A percentile compares a stretch with the other conserved stretches of the same genome.
These are phyloP conservation scores for Salix suchowensis DNA, from an alignment of 345 rosid species.

Conservation along the genomic window DNA sequence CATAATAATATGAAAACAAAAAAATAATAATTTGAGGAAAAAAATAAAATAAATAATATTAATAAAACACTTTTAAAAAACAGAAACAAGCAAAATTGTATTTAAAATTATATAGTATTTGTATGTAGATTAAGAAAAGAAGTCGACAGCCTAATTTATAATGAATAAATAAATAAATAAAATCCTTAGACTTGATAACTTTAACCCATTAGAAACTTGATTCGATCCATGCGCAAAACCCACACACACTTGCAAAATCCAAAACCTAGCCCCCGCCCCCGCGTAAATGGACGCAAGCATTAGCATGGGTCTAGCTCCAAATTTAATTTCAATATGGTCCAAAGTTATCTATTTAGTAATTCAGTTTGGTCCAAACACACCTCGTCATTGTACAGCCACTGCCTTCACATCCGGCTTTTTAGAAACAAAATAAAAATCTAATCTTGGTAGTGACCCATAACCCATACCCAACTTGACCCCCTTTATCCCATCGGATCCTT, in stretches of 20 bases:
- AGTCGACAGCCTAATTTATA: too few relatives aligned
- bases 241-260: neutral
- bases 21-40: too few relatives aligned
- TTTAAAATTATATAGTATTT: too few relatives aligned
- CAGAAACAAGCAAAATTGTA: too few relatives aligned
- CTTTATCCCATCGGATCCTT: conserved; percentile 8
- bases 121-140: too few relatives aligned
- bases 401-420: neutral
- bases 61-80: too few relatives aligned
- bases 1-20: too few relatives aligned
- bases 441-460: conserved; percentile 4
- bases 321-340: neutral
- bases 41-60: too few relatives aligned
- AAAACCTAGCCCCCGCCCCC: neutral
- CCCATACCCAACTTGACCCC: conserved; percentile 2
- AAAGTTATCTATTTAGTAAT: neutral
- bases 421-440: neutral
- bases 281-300: neutral
- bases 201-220: too few relatives aligned
- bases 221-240: neutral
- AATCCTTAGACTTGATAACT: too few relatives aligned
- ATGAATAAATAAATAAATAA: too few relatives aligned
- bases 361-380: neutral
- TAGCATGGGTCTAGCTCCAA: neutral
- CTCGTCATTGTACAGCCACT: neutral